Evolutionary conservation across 164 flowering plant genomes (phyloP).

Genomic region (Akebia trifoliata): DNA sequence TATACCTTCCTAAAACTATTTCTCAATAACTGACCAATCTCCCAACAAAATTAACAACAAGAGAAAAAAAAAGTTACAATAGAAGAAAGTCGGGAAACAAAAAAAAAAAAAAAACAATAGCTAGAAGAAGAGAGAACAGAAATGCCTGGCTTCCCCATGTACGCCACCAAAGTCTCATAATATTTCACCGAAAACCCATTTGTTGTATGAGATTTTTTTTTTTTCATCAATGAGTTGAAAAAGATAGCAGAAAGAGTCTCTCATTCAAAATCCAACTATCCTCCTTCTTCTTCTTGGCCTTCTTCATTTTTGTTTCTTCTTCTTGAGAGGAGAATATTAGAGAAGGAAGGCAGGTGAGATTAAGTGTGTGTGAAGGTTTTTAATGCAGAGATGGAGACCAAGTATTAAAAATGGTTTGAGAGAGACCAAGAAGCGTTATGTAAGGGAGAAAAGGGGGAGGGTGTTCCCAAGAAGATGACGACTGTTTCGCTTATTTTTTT

Average conservation of each 20-base stretch:
- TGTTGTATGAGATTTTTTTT: not conserved
- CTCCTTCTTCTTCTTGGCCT: not conserved
- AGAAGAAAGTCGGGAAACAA: not conserved
- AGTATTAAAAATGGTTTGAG: slow-evolving; percentile 2
- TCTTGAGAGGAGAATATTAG: not conserved
- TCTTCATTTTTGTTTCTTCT: slow-evolving; percentile 4
- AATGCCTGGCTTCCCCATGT: slow-evolving; percentile 29
- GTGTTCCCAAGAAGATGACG: slow-evolving; percentile 20
- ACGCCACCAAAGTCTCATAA: slow-evolving; percentile 11
- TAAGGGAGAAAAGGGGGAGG: slow-evolving; percentile 5
- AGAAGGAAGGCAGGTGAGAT: not conserved
- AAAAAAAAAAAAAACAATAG: not conserved
- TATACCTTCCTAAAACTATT: not conserved
- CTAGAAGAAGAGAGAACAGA: not conserved
- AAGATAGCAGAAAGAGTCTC: not conserved
- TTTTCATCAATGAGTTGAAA: not conserved
- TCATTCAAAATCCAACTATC: not conserved
- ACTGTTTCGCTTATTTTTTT: not conserved
- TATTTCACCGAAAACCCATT: not conserved
- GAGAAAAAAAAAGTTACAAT: not conserved
- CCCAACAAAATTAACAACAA: not conserved
- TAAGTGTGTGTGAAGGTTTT: not conserved
- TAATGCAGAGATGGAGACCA: not conserved
- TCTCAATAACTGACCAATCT: not conserved
- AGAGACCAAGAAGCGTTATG: slow-evolving; percentile 13